Conservation (phyloP, 75 land plant species). For the Selaginella tamariscina region DNA sequence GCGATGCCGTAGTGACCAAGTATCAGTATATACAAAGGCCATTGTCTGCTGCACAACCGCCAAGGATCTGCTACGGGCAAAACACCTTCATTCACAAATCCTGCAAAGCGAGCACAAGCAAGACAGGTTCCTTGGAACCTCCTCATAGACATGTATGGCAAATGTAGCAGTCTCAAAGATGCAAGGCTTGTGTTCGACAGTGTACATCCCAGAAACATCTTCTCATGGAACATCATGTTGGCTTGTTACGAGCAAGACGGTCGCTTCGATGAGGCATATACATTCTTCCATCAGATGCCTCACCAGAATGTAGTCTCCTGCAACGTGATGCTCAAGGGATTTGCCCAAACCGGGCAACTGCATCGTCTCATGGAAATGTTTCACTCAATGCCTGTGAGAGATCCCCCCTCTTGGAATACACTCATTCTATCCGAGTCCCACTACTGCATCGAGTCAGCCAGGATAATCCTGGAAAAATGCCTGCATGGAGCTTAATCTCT, state of each 20-base stretch:
- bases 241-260: background rate
- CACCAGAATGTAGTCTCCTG: conserved; percentile 1
- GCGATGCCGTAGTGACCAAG: no score
- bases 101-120: background rate
- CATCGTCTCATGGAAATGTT: background rate
- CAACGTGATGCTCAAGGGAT: background rate
- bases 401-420: conserved; percentile 5
- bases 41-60: background rate
- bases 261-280: background rate
- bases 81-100: background rate
- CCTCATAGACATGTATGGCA: conserved; percentile 8
- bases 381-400: background rate
- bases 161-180: background rate
- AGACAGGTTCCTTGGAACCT: conserved; percentile 1
- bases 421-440: background rate
- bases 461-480: background rate
- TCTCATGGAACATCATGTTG: conserved; percentile 7
- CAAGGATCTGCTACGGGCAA: background rate
- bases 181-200: background rate
- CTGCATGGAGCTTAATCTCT: background rate
- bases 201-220: background rate
- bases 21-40: no score
- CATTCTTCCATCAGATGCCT: background rate
- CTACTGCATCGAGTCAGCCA: background rate
- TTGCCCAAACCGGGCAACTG: background rate